Base-by-base conservation (phyloP, 108 stramenopile genomes). In the Nitzschia inconspicua region DNA sequence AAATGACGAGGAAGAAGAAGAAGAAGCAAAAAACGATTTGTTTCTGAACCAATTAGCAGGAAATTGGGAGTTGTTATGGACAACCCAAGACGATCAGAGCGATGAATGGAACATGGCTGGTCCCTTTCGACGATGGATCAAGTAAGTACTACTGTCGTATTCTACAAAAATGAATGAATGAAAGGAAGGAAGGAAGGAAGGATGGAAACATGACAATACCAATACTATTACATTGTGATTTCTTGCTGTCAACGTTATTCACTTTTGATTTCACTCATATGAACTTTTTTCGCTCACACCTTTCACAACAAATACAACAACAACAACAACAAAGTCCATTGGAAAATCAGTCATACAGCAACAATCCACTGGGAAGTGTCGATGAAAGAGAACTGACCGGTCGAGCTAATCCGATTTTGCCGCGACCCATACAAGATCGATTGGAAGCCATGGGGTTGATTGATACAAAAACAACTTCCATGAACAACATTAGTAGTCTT, bases 311-410 rank as follows among this genome's bases (percentile, higher is more conserved):
- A 16, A 3, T 31, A 6, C 14, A 7, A 9, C 6, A 49, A 20
- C 5, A 11, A 18, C 11, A 11, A 41, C 25, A 8, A 19, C 10
- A n/a, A 9, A 10, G 10, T 63, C 89, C 89, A 19, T 40, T 91
- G 11, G 89, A 91, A 68, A 88, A 91, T 62, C 89, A 91, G 72
- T 75, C 84, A 22, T 91, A 91, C 68, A 81, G 77, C 68, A 88
- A 86, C 60, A 88, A 88, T 62, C 82, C 84, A 23, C 22, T 16
- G 7, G 78, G 83, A 35, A 18, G 19, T 6, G 62, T 3, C 0
- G 65, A 37, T 37, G 14, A 26, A n/a, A n/a, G n/a, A n/a, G n/a
- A n/a, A n/a, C n/a, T n/a, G n/a, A n/a, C n/a, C 4, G 73, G 73
- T 16, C 54, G 86, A 50, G 70, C 80, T 26, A 86, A 88, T 63